These are phyloP conservation scores for Medicago lupulina DNA, from an alignment of 306 rosid genomes.

Conservation along the genomic window DNA sequence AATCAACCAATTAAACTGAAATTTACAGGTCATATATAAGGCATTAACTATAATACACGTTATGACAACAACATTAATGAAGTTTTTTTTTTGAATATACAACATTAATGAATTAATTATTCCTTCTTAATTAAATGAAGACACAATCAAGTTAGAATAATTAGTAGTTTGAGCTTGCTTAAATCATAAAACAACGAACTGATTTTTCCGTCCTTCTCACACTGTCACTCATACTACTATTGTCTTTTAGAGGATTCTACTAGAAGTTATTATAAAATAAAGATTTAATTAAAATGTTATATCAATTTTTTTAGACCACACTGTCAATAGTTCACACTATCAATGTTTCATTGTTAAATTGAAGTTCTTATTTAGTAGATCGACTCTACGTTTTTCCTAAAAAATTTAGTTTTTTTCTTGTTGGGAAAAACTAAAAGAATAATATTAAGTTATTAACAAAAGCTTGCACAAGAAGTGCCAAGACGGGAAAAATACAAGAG, in stretches of 20 bases:
- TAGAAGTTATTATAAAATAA: slow-evolving; percentile 51
- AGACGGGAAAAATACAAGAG: no score
- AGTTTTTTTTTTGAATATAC: no score
- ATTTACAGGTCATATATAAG: slow-evolving; percentile 6
- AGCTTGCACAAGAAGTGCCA: no score
- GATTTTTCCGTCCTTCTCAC: slow-evolving; percentile 53
- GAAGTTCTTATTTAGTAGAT: no score
- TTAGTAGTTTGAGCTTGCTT: slow-evolving; percentile 50
- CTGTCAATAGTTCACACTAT: no score
- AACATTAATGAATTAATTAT: slow-evolving; percentile 41
- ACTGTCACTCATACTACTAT: slow-evolving; percentile 27
- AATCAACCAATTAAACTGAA: slow-evolving; percentile 41
- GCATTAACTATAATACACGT: slow-evolving; percentile 37
- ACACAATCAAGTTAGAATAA: slow-evolving; percentile 48
- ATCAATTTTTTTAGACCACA: no score
- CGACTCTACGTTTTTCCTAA: no score
- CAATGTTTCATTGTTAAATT: no score
- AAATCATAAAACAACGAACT: slow-evolving; percentile 50
- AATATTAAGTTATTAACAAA: no score
- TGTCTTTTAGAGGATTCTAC: slow-evolving; percentile 38
- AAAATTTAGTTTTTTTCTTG: no score
- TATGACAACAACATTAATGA: slow-evolving; percentile 50
- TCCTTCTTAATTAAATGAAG: slow-evolving; percentile 55
- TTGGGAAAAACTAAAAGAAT: no score
- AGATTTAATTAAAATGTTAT: slow-evolving; percentile 9